phyloP scores from a whole-genome alignment of 345 rosid species.

The Hibiscus syriacus region DNA sequence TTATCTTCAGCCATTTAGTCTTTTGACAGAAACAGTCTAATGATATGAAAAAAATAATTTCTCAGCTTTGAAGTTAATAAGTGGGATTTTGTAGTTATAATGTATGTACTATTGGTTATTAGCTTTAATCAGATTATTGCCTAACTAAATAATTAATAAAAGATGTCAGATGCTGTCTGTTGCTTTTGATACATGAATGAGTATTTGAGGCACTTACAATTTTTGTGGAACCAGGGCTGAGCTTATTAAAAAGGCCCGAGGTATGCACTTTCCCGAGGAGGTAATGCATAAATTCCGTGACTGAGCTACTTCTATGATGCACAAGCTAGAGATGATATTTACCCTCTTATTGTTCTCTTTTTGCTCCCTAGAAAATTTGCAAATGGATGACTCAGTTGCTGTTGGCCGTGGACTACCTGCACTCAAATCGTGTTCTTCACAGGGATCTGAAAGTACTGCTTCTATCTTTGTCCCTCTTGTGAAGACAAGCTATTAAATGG shows the following conservation, averaged over 20 bases:
- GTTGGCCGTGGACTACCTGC: slow-evolving; percentile 90
- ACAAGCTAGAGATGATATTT: background rate
- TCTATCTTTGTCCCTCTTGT: slow-evolving; percentile 1
- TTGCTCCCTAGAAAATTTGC: slow-evolving; percentile 66
- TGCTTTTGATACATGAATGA: background rate
- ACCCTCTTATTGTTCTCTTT: background rate
- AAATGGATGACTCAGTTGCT: slow-evolving; percentile 93
- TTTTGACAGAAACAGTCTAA: background rate
- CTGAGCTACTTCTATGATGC: too few species aligned
- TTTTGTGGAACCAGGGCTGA: slow-evolving; percentile 52
- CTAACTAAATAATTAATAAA: background rate
- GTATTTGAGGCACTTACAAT: background rate
- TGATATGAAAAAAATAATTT: background rate
- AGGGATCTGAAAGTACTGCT: slow-evolving; percentile 79
- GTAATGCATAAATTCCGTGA: slow-evolving; percentile 27
- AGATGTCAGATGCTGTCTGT: background rate
- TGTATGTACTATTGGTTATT: background rate
- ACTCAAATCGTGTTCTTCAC: slow-evolving; percentile 89
- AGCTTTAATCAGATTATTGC: background rate
- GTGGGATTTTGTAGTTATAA: background rate
- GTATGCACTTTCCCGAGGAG: slow-evolving; percentile 76
- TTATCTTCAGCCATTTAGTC: slow-evolving; percentile 4
- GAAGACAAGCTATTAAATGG: slow-evolving; percentile 7
- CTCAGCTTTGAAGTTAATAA: background rate
- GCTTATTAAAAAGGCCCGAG: slow-evolving; percentile 78